Conservation (phyloP, 768 basidiomycete species). For the Porpolomopsis calyptriformis region DNA sequence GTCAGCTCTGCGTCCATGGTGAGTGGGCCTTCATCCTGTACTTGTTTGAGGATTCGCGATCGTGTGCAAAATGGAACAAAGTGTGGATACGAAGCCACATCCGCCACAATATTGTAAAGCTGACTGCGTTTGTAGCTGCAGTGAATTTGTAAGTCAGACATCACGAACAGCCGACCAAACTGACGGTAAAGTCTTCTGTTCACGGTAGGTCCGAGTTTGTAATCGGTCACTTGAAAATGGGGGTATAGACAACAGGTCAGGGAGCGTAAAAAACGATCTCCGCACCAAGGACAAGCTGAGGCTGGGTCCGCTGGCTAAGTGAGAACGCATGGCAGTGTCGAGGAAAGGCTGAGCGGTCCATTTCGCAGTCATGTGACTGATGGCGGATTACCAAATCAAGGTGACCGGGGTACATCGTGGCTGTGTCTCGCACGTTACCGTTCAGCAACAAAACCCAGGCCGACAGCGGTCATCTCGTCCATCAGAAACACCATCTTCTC, state of each 20-base stretch:
- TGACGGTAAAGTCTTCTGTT: constrained; percentile 83
- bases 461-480: no score
- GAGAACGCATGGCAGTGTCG: background rate
- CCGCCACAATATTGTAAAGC: constrained; percentile 78
- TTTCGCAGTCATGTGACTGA: no score
- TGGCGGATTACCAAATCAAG: no score
- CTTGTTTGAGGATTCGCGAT: constrained; percentile 48
- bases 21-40: constrained; percentile 20
- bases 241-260: constrained; percentile 36
- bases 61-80: constrained; percentile 86
- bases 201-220: constrained; percentile 59
- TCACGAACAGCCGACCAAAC: constrained; percentile 6
- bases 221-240: constrained; percentile 23
- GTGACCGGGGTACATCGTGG: no score
- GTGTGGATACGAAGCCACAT: constrained; percentile 73
- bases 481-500: background rate
- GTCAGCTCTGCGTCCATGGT: constrained; percentile 77
- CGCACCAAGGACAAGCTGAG: background rate
- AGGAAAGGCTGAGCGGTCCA: no score
- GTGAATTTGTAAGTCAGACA: background rate
- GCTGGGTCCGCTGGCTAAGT: background rate
- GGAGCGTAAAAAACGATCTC: constrained; percentile 39
- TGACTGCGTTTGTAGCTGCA: constrained; percentile 68
- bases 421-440: no score
- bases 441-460: background rate